These are phyloP conservation scores for Colletotrichum coccodes DNA, from an alignment of 2,329 filamentous ascomycete species.

Conservation along the genomic window DNA sequence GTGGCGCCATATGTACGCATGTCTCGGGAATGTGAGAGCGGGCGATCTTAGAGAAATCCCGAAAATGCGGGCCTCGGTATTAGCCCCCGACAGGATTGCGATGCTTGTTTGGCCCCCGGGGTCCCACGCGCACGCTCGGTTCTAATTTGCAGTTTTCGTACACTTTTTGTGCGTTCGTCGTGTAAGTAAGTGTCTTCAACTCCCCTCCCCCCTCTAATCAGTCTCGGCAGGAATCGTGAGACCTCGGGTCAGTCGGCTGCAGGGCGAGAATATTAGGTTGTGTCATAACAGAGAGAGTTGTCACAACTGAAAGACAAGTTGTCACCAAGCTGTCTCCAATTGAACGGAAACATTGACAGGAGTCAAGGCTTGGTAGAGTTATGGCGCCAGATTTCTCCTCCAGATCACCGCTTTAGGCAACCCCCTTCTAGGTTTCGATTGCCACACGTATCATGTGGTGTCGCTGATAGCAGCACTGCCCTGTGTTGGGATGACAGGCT, in stretches of 20 bases:
- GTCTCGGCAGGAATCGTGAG: not conserved
- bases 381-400: conserved; percentile 25
- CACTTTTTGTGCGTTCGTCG: not conserved
- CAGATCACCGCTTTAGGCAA: conserved; percentile 19
- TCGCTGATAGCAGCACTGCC: conserved; percentile 15
- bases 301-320: conserved; percentile 11
- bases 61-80: conserved; percentile 29
- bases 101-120: conserved; percentile 2
- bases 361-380: conserved; percentile 7
- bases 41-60: conserved; percentile 20
- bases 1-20: conserved; percentile 17
- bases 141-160: not conserved
- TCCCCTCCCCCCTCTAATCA: not conserved
- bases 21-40: conserved; percentile 28
- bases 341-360: conserved; percentile 15
- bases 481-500: conserved; percentile 28
- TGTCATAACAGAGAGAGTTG: not conserved
- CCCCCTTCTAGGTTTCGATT: not conserved
- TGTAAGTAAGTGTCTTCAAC: not conserved
- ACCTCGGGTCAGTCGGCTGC: not conserved
- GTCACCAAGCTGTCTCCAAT: conserved; percentile 22
- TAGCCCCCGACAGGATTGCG: conserved; percentile 5
- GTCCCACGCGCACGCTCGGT: not conserved
- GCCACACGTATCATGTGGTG: conserved; percentile 25
- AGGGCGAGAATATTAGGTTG: not conserved